Percentiles rank a stretch among this genome's conserved stretches.
These are phyloP conservation scores for Hypoxylon fuscum DNA, from an alignment of 495 filamentous ascomycete genomes.

Conservation along the genomic window DNA sequence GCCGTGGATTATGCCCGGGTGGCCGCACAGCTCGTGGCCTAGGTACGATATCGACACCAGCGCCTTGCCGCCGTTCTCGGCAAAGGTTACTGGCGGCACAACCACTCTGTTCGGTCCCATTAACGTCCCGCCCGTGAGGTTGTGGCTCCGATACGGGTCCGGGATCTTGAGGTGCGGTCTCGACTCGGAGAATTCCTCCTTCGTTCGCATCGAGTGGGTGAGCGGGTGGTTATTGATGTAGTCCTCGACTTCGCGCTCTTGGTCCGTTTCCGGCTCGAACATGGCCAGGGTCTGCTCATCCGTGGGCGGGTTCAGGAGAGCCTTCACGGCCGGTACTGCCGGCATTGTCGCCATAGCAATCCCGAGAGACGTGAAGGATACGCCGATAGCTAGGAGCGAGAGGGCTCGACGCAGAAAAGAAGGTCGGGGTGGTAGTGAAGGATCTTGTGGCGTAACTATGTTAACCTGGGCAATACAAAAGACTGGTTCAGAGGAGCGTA, in stretches of 20 bases:
- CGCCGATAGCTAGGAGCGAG: conserved; percentile 45
- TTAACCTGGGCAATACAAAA: conserved; percentile 10
- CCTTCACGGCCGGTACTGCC: conserved; percentile 52
- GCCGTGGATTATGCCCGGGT: conserved; percentile 91
- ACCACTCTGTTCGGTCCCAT: conserved; percentile 78
- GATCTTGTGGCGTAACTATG: conserved; percentile 2
- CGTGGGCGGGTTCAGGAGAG: conserved; percentile 63
- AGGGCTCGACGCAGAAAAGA: conserved; percentile 37
- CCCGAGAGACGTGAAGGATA: conserved; percentile 60
- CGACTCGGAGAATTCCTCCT: conserved; percentile 75
- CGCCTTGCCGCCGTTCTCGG: conserved; percentile 72
- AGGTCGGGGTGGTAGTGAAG: conserved; percentile 5
- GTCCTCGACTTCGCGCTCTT: conserved; percentile 70
- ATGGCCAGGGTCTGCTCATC: conserved; percentile 77
- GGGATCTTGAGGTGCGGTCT: conserved; percentile 91
- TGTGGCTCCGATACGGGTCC: conserved; percentile 68
- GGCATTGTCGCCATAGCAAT: conserved; percentile 64
- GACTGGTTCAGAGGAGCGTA: conserved; percentile 17
- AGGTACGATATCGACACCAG: conserved; percentile 81
- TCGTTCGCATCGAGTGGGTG: conserved; percentile 67
- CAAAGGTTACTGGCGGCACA: conserved; percentile 83
- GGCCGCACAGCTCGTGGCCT: conserved; percentile 84
- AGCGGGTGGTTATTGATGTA: conserved; percentile 81
- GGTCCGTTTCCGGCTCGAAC: conserved; percentile 70
- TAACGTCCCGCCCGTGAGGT: conserved; percentile 84